Evolutionary conservation across 768 basidiomycete genomes (phyloP).

Genomic region (Ramaria rubella): DNA sequence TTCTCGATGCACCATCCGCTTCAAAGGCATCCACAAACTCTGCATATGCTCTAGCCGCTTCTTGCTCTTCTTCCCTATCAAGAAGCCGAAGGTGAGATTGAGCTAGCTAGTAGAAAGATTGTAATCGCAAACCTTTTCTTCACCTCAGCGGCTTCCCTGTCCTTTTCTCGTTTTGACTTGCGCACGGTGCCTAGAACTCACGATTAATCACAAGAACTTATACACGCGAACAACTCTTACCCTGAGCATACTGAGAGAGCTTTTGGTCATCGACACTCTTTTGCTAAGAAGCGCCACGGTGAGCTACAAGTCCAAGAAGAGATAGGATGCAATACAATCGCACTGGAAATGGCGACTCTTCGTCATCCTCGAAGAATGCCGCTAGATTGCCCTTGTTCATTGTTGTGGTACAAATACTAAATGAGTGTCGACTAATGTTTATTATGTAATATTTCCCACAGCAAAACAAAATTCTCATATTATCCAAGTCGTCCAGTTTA

Average conservation of each 20-base stretch:
- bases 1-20: slow-evolving; percentile 51
- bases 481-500: too few species aligned
- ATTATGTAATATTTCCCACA: too few species aligned
- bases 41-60: slow-evolving; percentile 70
- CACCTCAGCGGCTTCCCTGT: slow-evolving; percentile 86
- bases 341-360: slow-evolving; percentile 78
- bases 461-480: too few species aligned
- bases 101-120: slow-evolving; percentile 19
- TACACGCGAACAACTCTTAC: slow-evolving; percentile 9
- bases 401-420: too few species aligned
- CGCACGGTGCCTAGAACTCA: slow-evolving; percentile 47
- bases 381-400: slow-evolving; percentile 50
- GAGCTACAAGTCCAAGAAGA: slow-evolving; percentile 51
- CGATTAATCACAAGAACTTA: background rate
- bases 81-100: background rate
- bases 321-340: slow-evolving; percentile 67
- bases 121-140: slow-evolving; percentile 49
- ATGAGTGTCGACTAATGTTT: background rate
- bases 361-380: slow-evolving; percentile 79
- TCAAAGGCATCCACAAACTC: slow-evolving; percentile 86
- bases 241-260: slow-evolving; percentile 77
- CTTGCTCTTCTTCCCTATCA: slow-evolving; percentile 63
- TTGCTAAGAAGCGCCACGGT: slow-evolving; percentile 51
- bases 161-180: slow-evolving; percentile 89
- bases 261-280: slow-evolving; percentile 83